phyloP scores from a whole-genome alignment of 345 rosid genomes.

The Raphanus sativus region DNA sequence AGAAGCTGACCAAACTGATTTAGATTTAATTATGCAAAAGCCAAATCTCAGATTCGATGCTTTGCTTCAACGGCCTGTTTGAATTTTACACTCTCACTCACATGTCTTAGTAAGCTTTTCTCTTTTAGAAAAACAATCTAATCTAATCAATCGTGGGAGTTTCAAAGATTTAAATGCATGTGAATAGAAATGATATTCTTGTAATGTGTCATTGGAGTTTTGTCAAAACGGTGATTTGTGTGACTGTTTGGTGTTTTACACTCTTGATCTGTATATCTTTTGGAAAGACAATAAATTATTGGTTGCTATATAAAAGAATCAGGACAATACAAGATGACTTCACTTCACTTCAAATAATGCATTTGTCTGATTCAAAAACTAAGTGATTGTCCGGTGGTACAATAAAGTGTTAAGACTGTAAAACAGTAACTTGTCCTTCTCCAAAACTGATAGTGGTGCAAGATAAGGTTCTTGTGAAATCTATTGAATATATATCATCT shows the following conservation, averaged over 20 bases:
- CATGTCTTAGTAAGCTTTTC: constrained; percentile 9
- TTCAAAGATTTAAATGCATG: constrained; percentile 22
- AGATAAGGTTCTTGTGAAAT: neutral
- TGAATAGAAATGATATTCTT: constrained; percentile 28
- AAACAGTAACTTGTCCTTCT: neutral
- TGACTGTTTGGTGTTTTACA: constrained; percentile 13
- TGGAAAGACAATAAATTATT: neutral
- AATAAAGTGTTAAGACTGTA: neutral
- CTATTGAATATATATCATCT: neutral
- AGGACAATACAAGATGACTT: neutral
- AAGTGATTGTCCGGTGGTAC: no score
- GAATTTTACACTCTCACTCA: constrained; percentile 13
- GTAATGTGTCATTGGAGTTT: constrained; percentile 19
- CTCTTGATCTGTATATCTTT: constrained; percentile 16
- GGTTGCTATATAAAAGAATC: neutral
- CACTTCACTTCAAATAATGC: no score
- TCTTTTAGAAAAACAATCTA: neutral
- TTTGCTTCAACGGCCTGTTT: constrained; percentile 20
- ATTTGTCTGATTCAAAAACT: no score
- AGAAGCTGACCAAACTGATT: constrained; percentile 31
- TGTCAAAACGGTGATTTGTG: constrained; percentile 12
- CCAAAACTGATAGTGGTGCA: neutral
- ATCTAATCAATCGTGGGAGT: constrained; percentile 11
- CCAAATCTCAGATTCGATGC: constrained; percentile 19
- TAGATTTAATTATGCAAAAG: constrained; percentile 10